Percentiles rank a stretch among this genome's conserved stretches.
Conservation (phyloP, 2,329 filamentous ascomycete genomes). For the Torrubiella hemipterigena region DNA sequence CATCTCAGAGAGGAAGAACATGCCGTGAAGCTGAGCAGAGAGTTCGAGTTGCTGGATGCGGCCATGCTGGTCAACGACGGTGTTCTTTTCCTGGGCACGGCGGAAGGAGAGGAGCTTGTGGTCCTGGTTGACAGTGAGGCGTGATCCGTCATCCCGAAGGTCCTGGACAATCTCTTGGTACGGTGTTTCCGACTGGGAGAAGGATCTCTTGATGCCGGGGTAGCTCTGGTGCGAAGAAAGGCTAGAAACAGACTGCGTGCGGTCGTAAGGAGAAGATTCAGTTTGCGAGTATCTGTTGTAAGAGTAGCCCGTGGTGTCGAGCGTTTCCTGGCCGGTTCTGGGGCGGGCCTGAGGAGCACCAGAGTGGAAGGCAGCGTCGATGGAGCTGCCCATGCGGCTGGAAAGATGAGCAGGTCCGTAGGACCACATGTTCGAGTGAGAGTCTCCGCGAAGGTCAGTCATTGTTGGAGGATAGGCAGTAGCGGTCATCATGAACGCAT, state of each 20-base stretch:
- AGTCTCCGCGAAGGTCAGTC: conserved; percentile 51
- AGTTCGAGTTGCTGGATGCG: conserved; percentile 50
- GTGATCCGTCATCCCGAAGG: conserved; percentile 44
- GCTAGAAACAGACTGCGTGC: conserved; percentile 35
- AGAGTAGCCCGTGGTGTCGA: conserved; percentile 36
- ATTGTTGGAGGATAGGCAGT: conserved; percentile 49
- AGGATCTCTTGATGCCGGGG: conserved; percentile 44
- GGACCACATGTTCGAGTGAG: conserved; percentile 46
- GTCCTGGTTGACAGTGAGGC: conserved; percentile 46
- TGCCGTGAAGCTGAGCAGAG: conserved; percentile 68
- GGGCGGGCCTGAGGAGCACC: conserved; percentile 30
- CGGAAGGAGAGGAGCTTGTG: conserved; percentile 50
- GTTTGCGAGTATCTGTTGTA: conserved; percentile 44
- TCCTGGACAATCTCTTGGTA: conserved; percentile 52
- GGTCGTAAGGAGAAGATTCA: conserved; percentile 41
- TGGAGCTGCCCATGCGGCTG: conserved; percentile 34
- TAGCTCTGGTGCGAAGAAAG: conserved; percentile 36
- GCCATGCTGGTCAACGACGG: conserved; percentile 46
- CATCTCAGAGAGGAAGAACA: conserved; percentile 81
- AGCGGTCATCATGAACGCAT: conserved; percentile 50
- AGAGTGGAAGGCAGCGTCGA: conserved; percentile 38
- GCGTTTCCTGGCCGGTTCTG: conserved; percentile 35
- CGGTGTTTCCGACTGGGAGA: conserved; percentile 41
- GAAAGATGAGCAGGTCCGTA: conserved; percentile 44
- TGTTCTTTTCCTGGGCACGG: conserved; percentile 45